These are phyloP conservation scores for Larix sibirica DNA, from an alignment of 83 land plant species.

Conservation along the genomic window DNA sequence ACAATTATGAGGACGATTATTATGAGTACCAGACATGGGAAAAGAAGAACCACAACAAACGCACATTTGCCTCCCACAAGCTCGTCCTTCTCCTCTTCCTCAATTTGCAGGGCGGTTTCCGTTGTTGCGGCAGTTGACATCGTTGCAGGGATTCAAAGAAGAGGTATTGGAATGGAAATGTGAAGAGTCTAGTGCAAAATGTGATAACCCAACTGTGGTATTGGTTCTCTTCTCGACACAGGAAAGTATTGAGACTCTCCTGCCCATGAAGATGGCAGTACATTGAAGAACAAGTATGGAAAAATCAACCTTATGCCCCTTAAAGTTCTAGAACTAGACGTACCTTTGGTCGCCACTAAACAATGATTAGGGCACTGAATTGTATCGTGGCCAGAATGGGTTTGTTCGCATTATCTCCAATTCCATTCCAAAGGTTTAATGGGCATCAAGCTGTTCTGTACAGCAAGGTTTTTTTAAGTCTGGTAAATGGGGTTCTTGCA, in stretches of 20 bases:
- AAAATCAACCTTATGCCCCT: not conserved
- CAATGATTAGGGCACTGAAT: too few relatives aligned
- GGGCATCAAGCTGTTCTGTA: too few relatives aligned
- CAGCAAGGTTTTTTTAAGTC: too few relatives aligned
- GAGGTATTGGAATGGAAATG: not conserved
- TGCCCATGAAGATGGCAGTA: not conserved
- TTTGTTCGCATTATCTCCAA: not conserved
- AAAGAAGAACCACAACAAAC: constrained; percentile 30
- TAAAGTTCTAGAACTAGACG: not conserved
- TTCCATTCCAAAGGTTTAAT: not conserved
- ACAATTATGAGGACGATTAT: constrained; percentile 31
- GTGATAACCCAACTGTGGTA: not conserved
- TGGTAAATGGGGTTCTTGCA: too few relatives aligned
- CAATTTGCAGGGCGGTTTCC: constrained; percentile 1
- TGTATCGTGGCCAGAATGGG: too few relatives aligned
- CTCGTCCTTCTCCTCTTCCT: constrained; percentile 22
- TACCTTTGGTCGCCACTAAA: not conserved
- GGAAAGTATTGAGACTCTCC: not conserved
- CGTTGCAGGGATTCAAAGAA: not conserved
- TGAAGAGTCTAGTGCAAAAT: not conserved
- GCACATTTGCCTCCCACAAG: constrained; percentile 16
- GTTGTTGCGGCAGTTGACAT: constrained; percentile 17
- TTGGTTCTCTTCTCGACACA: not conserved
- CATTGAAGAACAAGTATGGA: not conserved
- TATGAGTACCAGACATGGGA: constrained; percentile 47